These are phyloP conservation scores for Beauveria caledonica DNA, from an alignment of 2,329 filamentous ascomycete species.

Conservation along the genomic window DNA sequence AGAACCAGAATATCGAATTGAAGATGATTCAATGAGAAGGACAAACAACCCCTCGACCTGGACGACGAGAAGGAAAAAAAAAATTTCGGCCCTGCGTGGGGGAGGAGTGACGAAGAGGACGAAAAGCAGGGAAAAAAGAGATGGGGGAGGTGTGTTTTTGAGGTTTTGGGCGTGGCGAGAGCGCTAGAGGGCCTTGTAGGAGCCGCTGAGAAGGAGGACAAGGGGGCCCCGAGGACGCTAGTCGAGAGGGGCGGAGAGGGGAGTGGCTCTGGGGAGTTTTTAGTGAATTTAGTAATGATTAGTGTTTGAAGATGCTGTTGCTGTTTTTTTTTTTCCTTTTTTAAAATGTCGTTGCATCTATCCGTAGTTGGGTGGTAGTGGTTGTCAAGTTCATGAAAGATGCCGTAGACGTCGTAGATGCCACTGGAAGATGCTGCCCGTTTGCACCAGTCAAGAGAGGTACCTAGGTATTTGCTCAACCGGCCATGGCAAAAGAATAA, in stretches of 20 bases:
- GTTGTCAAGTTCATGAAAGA: not conserved
- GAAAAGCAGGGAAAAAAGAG: not conserved
- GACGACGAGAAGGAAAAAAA: not conserved
- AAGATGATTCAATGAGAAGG: not conserved
- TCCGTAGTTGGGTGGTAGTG: too few relatives aligned
- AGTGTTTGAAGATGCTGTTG: not conserved
- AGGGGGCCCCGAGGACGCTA: not conserved
- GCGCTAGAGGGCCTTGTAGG: not conserved
- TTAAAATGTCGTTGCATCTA: too few relatives aligned
- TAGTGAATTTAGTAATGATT: not conserved
- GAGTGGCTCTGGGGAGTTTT: not conserved
- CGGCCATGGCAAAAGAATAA: too few relatives aligned
- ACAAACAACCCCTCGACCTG: conserved; percentile 3
- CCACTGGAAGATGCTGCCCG: not conserved
- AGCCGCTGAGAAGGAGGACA: not conserved
- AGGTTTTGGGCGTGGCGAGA: not conserved
- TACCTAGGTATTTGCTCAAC: too few relatives aligned
- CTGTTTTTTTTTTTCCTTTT: not conserved
- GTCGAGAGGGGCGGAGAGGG: not conserved
- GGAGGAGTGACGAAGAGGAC: conserved; percentile 1
- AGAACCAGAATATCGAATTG: not conserved
- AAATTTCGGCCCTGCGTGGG: not conserved
- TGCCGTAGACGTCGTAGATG: not conserved
- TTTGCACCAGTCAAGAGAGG: too few relatives aligned
- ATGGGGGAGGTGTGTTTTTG: conserved; percentile 8